Base-by-base conservation (phyloP, 805 yeast species). In the Suhomyces tanzawaensis region DNA sequence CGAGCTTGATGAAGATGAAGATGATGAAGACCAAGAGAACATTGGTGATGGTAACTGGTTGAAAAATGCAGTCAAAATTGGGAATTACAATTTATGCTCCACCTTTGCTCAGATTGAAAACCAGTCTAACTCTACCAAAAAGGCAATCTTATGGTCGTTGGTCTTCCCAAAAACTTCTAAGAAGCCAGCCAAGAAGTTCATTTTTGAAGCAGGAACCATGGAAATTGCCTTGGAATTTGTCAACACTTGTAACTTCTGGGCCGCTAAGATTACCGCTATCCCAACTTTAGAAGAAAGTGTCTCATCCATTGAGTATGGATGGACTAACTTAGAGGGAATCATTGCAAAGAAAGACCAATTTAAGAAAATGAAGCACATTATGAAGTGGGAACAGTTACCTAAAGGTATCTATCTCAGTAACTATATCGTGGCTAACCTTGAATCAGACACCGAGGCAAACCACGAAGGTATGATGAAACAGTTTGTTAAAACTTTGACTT, bases 211-310 rank as follows among this genome's bases (percentile, higher is more conserved):
- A 0, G 82, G 82, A 8, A 78, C 86, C 11, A 55, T 66, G 17
- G 85, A 81, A 47, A 76, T 77, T 41, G 93, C 95, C 0, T 62
- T 65, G 29, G 84, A 79, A 52, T 86, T 77, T 58, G 78, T 85
- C 13, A 76, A 82, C 48, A 79, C 91, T 4, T 81, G 93, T 60
- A 89, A 88, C 58, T 89, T 85, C 57, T 89, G 96, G 96, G 86
- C 95, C 2, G 85, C 91, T 2, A 75, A 93, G 47, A 74, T 85
- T 25, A 82, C 95, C 5, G 82, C 89, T 12, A 81, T 86, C 15
- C 95, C 95, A 3, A 71, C 80, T 0, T 55, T 60, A 41, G 85
- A 81, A 51, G 82, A 79, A 39, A 79, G 83, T 45, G 71, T 85
- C 22, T 79, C 88, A 2, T 81, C 91, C 37, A 75, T 81, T 41